phyloP scores from a whole-genome alignment of 257 asterid species.

The Ballota nigra region DNA sequence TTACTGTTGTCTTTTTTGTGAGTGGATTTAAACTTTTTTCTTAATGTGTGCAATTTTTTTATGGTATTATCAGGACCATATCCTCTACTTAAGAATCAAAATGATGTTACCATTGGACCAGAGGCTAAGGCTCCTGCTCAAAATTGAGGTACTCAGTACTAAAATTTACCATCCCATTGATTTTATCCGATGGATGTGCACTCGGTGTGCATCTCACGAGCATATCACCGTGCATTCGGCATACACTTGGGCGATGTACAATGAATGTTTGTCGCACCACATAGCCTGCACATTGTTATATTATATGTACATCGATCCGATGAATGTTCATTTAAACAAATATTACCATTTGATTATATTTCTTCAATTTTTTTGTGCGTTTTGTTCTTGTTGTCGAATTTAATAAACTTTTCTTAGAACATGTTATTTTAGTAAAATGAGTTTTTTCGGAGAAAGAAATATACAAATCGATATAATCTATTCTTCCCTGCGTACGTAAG shows the following conservation, averaged over 20 bases:
- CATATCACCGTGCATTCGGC: background rate
- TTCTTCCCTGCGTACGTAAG: no score
- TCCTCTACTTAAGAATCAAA: background rate
- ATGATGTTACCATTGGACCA: background rate
- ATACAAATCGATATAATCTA: no score
- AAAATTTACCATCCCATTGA: background rate
- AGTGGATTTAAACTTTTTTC: background rate
- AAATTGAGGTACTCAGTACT: slow-evolving; percentile 25
- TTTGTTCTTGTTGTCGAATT: background rate
- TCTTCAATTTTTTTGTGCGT: background rate
- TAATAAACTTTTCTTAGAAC: background rate
- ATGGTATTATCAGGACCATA: background rate
- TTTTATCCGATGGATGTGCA: background rate
- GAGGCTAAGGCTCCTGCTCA: slow-evolving; percentile 14
- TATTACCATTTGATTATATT: background rate
- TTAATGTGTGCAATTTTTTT: background rate
- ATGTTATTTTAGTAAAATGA: no score
- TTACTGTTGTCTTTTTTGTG: background rate
- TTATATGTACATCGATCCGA: background rate
- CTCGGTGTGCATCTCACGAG: background rate
- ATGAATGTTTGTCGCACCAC: background rate
- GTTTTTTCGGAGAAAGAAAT: no score
- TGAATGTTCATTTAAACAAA: background rate
- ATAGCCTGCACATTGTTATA: no score
- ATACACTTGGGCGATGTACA: background rate